A percentile compares a stretch with the other conserved stretches of the same genome.
Evolutionary conservation across 192 early-diverging fungal species (phyloP).

Genomic region (Coemansia brasiliensis): DNA sequence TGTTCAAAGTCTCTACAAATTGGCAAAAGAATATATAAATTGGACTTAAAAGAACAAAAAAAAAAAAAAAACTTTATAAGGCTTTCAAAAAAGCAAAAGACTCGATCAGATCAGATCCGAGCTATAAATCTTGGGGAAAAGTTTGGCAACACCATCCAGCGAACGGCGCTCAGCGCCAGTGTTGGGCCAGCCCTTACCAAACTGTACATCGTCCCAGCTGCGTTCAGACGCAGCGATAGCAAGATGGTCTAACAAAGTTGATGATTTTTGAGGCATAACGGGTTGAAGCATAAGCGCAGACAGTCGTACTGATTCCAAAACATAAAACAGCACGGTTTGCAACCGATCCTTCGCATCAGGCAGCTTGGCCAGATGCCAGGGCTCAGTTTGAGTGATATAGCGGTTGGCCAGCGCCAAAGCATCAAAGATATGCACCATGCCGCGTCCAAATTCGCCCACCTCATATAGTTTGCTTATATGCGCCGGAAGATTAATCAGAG

Average conservation of each 20-base stretch:
- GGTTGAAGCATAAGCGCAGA: constrained; percentile 76
- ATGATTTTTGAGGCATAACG: constrained; percentile 80
- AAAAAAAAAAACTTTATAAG: background rate
- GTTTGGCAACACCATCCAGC: background rate
- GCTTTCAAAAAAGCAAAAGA: constrained; percentile 1
- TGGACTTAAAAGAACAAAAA: no score
- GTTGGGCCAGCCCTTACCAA: constrained; percentile 64
- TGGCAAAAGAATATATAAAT: background rate
- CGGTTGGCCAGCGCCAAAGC: constrained; percentile 68
- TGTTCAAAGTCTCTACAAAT: constrained; percentile 2
- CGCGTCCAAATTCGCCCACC: constrained; percentile 62
- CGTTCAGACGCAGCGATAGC: constrained; percentile 60
- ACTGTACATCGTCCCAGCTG: constrained; percentile 58
- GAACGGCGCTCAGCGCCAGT: background rate
- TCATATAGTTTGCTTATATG: constrained; percentile 54
- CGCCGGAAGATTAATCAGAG: constrained; percentile 17
- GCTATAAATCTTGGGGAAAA: constrained; percentile 39
- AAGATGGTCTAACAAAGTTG: constrained; percentile 65
- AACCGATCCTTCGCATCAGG: constrained; percentile 43
- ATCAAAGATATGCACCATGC: constrained; percentile 64
- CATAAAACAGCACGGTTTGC: constrained; percentile 67
- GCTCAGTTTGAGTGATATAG: constrained; percentile 67
- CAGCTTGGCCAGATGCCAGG: constrained; percentile 77
- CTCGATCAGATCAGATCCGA: background rate
- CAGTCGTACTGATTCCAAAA: constrained; percentile 74